These are phyloP conservation scores for Nadsonia fulvescens DNA, from an alignment of 805 yeast genomes.

Conservation along the genomic window DNA sequence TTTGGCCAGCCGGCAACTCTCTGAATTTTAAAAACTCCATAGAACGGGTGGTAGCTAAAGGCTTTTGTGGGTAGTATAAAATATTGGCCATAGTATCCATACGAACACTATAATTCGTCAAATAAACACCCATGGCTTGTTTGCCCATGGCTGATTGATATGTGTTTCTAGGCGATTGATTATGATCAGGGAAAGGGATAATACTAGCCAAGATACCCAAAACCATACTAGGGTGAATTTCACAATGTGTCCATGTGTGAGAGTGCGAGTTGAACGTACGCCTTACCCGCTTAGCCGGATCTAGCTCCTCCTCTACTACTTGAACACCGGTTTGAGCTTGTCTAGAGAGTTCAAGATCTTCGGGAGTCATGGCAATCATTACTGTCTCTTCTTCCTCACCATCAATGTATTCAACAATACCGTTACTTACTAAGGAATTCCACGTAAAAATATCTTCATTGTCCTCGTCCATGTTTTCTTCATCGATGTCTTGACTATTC, in stretches of 20 bases:
- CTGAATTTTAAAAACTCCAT: constrained; percentile 96
- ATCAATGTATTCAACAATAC: constrained; percentile 90
- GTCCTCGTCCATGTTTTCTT: constrained; percentile 26
- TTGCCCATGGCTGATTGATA: constrained; percentile 99
- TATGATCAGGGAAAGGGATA: constrained; percentile 99
- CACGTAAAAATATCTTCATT: constrained; percentile 41
- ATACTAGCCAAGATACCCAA: constrained; percentile 96
- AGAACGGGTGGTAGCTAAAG: constrained; percentile 91
- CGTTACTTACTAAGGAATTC: constrained; percentile 66
- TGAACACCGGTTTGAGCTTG: constrained; percentile 22
- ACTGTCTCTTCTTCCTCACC: constrained; percentile 98
- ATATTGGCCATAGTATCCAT: constrained; percentile 99
- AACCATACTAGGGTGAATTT: constrained; percentile 97
- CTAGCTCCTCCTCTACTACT: constrained; percentile 28
- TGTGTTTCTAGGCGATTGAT: constrained; percentile 97
- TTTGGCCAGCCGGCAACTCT: constrained; percentile 97
- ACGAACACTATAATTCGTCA: constrained; percentile 87
- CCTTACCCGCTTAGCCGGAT: constrained; percentile 77
- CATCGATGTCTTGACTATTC: constrained; percentile 19
- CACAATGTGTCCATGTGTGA: constrained; percentile 93
- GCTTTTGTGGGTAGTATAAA: constrained; percentile 93
- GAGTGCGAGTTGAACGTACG: constrained; percentile 41
- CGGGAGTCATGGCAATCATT: constrained; percentile 97
- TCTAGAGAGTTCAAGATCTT: constrained; percentile 61
- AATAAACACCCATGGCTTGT: constrained; percentile 98